A percentile compares a stretch with the other conserved stretches of the same genome.
These are phyloP conservation scores for Bacidia gigantensis DNA, from an alignment of 495 filamentous ascomycete genomes.

Conservation along the genomic window DNA sequence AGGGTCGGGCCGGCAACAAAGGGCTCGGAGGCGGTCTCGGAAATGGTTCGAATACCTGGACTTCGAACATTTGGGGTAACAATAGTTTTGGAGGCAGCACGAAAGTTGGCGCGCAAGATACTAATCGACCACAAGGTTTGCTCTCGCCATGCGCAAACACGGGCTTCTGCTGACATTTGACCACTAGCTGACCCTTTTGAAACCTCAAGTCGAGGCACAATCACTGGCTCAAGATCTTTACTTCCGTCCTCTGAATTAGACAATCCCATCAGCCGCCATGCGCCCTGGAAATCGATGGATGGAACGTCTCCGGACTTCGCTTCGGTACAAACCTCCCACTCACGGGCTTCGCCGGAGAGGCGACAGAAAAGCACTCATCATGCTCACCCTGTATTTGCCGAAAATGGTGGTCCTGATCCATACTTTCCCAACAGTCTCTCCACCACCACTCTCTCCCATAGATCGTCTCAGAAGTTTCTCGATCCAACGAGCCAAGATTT, in stretches of 20 bases:
- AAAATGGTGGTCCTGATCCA: conserved; percentile 7
- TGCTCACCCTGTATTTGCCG: conserved; percentile 17
- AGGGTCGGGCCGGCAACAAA: conserved; percentile 25
- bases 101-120: conserved; percentile 25
- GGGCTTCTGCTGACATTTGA: conserved; percentile 1
- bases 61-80: conserved; percentile 44
- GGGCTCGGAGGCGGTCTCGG: conserved; percentile 33
- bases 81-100: conserved; percentile 40
- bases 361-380: conserved; percentile 24
- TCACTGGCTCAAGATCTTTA: conserved; percentile 53
- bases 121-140: conserved; percentile 14
- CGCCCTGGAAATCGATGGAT: conserved; percentile 43
- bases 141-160: background rate
- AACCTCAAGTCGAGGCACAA: conserved; percentile 25
- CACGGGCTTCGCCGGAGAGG: conserved; percentile 18
- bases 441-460: conserved; percentile 3
- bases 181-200: conserved; percentile 11
- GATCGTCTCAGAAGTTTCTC: conserved; percentile 12
- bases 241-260: conserved; percentile 53
- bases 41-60: conserved; percentile 35
- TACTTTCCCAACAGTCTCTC: conserved; percentile 9
- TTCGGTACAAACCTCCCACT: conserved; percentile 27
- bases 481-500: conserved; percentile 16
- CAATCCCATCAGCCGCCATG: conserved; percentile 34
- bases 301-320: conserved; percentile 30